These are phyloP conservation scores for Xylaria sp. DNA, from an alignment of 2,329 filamentous ascomycete genomes.

Conservation along the genomic window DNA sequence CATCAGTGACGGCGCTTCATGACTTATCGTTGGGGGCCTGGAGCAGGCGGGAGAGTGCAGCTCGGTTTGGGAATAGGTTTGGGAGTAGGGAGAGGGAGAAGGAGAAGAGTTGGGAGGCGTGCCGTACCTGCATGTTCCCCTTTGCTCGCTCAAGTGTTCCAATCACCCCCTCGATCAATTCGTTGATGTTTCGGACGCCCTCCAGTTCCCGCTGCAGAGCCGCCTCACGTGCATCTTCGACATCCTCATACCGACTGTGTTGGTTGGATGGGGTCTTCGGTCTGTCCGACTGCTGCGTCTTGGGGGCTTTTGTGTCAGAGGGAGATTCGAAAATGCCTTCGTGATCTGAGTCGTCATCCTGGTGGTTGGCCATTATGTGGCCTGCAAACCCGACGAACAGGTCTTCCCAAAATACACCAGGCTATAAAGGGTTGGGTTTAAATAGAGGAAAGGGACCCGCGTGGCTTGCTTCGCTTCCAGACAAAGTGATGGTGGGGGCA, in stretches of 20 bases:
- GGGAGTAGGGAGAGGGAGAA: neutral
- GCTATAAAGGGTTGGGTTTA: neutral
- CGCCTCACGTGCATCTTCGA: conserved; percentile 72
- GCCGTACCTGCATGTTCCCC: conserved; percentile 74
- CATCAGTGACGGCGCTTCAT: conserved; percentile 5
- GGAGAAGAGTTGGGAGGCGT: neutral
- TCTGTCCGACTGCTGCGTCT: conserved; percentile 45
- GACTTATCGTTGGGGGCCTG: neutral
- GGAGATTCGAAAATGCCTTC: conserved; percentile 55
- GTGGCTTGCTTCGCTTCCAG: conserved; percentile 1
- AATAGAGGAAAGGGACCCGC: conserved; percentile 1
- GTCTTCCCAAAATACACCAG: neutral
- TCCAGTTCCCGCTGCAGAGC: conserved; percentile 79
- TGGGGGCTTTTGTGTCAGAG: conserved; percentile 42
- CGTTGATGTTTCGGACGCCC: conserved; percentile 84
- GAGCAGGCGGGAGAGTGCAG: neutral
- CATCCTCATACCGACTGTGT: conserved; percentile 47
- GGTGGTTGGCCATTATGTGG: conserved; percentile 51
- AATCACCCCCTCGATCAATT: conserved; percentile 80
- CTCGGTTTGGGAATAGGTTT: neutral
- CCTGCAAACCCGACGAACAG: neutral
- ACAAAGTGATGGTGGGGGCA: neutral
- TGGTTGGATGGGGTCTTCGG: conserved; percentile 57
- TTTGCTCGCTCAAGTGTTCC: conserved; percentile 73
- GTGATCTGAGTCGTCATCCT: conserved; percentile 53